Conservation (phyloP, 139 green algal species). For the Mesostigma viride region DNA sequence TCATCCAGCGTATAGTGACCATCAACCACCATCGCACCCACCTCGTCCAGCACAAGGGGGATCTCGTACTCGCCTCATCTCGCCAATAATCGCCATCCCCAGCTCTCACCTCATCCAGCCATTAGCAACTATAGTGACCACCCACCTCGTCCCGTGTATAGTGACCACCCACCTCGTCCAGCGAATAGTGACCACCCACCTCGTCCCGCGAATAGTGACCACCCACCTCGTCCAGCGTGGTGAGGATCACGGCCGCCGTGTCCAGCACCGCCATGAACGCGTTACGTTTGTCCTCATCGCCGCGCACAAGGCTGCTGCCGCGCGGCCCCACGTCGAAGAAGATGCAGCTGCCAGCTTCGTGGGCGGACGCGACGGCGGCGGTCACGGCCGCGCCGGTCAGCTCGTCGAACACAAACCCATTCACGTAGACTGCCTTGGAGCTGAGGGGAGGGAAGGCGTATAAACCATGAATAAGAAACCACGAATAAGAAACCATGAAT, state of each 20-base stretch:
- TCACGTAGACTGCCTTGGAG: conserved; percentile 47
- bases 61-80: too few species aligned
- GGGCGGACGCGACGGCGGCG: conserved; percentile 27
- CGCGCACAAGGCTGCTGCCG: conserved; percentile 22
- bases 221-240: not conserved
- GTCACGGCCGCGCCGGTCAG: conserved; percentile 39
- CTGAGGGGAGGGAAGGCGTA: not conserved
- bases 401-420: conserved; percentile 92
- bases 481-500: too few species aligned
- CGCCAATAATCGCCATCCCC: too few species aligned
- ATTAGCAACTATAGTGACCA: too few species aligned
- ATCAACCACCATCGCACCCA: too few species aligned
- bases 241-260: not conserved
- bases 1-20: too few species aligned
- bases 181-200: too few species aligned
- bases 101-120: too few species aligned
- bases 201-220: not conserved
- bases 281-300: not conserved
- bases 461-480: too few species aligned
- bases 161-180: too few species aligned
- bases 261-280: not conserved
- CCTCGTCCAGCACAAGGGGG: too few species aligned
- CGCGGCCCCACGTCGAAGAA: conserved; percentile 84
- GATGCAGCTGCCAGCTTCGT: conserved; percentile 45
- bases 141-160: too few species aligned